Evolutionary conservation across 2,329 filamentous ascomycete genomes (phyloP), one percentile per base, ranked within the genome.

Genomic region (Cercospora sesami): DNA sequence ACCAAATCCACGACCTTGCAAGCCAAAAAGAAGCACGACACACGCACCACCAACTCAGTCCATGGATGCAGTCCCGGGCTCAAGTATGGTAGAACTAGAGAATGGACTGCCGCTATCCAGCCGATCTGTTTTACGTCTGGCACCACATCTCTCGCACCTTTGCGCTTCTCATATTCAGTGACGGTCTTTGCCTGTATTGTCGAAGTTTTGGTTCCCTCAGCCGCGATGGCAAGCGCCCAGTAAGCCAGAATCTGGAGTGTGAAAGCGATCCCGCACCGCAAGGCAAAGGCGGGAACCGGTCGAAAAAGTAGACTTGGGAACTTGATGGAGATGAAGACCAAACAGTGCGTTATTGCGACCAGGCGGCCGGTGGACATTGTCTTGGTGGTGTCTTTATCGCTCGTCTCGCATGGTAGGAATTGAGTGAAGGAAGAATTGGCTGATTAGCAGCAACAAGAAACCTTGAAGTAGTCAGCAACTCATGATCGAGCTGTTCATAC

Each of bases 1-100:
- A 48, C 53, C 9, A 68, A 10, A 23, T 68, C 63, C 9, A 65
- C 18, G 6, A 68, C 26, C 18, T 65, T 68, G 18, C 63, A 68
- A 4, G 55, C 66, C 30, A 26, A 31, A 45, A 68, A 68, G 59
- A 65, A 68, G 4, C 57, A 62, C 18, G 30, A 12, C 26, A 63
- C 36, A 8, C 61, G 45, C 6, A 61, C 14, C 8, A 63, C 14
- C 21, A 26, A 48, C 23, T 67, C 42, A 10, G 30, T 12, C 12
- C 60, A 8, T 5, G 60, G 60, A 28, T 67, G 30, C 6, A 16
- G n/a, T 21, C 2, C 28, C 23, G 65, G 65, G 30, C n/a, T 60
- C 36, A 55, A 21, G 7, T 60, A 60, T 28, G 65, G 53, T 7
- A 67, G 9, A 5, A 39, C 21, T 8, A 67, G 23, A 18, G 57